These are phyloP conservation scores for Sequoia sempervirens DNA, from an alignment of 75 land plant species.

Conservation along the genomic window DNA sequence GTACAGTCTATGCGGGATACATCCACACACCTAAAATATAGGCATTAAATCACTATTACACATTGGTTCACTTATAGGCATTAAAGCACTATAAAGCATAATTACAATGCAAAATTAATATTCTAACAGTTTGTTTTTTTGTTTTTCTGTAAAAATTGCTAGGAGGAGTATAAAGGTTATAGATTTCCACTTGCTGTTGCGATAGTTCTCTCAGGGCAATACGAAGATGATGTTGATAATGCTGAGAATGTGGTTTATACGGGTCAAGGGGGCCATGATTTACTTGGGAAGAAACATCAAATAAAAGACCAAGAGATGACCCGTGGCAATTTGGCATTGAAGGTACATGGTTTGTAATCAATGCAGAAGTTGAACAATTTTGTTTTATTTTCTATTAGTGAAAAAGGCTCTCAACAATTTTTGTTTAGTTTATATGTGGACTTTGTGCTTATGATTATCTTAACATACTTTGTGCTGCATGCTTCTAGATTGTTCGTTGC, in stretches of 20 bases:
- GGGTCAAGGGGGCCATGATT: constrained; percentile 86
- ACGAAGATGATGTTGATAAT: constrained; percentile 90
- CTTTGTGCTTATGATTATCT: neutral
- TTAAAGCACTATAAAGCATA: too few relatives aligned
- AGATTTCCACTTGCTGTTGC: constrained; percentile 43
- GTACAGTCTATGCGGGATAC: too few relatives aligned
- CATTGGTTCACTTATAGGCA: too few relatives aligned
- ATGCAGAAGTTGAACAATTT: neutral
- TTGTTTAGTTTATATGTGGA: neutral
- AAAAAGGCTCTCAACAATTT: neutral
- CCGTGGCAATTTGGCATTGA: constrained; percentile 83
- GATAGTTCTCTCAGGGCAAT: constrained; percentile 79
- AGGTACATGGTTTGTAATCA: constrained; percentile 32
- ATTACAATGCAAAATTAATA: too few relatives aligned
- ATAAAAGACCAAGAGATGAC: constrained; percentile 54
- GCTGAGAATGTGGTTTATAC: constrained; percentile 73
- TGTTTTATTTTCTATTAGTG: neutral
- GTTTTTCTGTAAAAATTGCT: neutral
- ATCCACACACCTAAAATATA: too few relatives aligned
- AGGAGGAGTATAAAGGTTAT: constrained; percentile 16
- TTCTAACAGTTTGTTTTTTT: neutral
- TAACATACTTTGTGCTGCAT: neutral
- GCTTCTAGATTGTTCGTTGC: neutral
- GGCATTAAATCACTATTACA: too few relatives aligned
- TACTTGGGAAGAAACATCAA: constrained; percentile 62